Evolutionary conservation across 495 filamentous ascomycete species (phyloP).

Genomic region (Neurospora africana): DNA sequence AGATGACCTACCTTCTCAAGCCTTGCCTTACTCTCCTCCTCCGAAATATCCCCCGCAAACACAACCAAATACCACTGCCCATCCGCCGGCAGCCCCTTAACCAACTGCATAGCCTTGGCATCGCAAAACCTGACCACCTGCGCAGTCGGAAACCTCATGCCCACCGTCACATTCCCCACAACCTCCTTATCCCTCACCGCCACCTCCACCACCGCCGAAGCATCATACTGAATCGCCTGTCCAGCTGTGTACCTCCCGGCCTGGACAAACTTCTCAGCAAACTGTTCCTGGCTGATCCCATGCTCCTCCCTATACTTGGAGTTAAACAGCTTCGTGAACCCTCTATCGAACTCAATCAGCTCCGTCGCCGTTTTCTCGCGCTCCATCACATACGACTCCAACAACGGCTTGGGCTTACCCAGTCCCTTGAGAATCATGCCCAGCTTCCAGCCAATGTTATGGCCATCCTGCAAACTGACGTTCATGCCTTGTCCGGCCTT

Average conservation of each 20-base stretch:
- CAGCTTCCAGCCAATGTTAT: conserved; percentile 76
- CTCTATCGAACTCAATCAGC: conserved; percentile 63
- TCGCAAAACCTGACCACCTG: conserved; percentile 48
- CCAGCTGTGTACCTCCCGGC: conserved; percentile 56
- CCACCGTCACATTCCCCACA: conserved; percentile 37
- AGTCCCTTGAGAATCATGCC: conserved; percentile 50
- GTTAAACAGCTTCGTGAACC: conserved; percentile 54
- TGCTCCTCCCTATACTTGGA: conserved; percentile 24
- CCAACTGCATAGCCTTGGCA: conserved; percentile 45
- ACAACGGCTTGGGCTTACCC: conserved; percentile 37
- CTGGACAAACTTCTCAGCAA: conserved; percentile 50
- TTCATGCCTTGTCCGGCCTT: conserved; percentile 73
- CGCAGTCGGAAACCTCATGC: conserved; percentile 48
- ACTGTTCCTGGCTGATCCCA: conserved; percentile 29
- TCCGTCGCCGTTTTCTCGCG: conserved; percentile 57
- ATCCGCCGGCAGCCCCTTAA: conserved; percentile 39
- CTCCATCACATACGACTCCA: conserved; percentile 62
- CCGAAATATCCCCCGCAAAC: conserved; percentile 43
- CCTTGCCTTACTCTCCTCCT: conserved; percentile 17
- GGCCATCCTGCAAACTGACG: conserved; percentile 41
- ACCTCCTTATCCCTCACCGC: conserved; percentile 17
- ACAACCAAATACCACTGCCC: conserved; percentile 51
- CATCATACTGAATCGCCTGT: conserved; percentile 46
- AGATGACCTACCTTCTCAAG: conserved; percentile 34
- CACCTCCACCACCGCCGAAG: conserved; percentile 35